Evolutionary conservation across 1,284 basidiomycete species (phyloP), one percentile per base, ranked within the genome.

Genomic region (Cutaneotrichosporon daszewskae): DNA sequence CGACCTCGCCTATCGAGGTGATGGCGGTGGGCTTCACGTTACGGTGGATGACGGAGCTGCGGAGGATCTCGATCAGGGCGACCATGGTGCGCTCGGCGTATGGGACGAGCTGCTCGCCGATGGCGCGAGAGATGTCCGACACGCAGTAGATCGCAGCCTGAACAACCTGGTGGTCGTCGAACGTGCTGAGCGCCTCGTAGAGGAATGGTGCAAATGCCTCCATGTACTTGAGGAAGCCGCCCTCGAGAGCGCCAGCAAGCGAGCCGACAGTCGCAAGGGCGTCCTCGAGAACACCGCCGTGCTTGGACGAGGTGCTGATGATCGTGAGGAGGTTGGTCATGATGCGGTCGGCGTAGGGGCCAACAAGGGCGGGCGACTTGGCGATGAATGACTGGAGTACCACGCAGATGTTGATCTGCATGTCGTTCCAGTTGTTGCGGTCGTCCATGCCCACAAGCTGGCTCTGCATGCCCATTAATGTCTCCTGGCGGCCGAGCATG

Each of bases 401-500:
- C 50, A 85, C 84, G 72, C 91, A 96, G 61, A 97, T 80, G 72
- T 94, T 95, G 72, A 88, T 86, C 71, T 97, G 92, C 32, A 99
- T 77, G 69, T 99, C 94, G 65, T 92, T 94, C 90, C 94, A 97
- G 76, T 97, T 98, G 73, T 94, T 94, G 55, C 89, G 82, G 68
- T 99, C 94, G 71, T 99, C 94, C 32, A 85, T 78, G 40, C 94
- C 95, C 34, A 99, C 76, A 40, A 98, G 85, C 74, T 98, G 94
- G 69, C 86, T 87, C 80, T 92, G 68, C 73, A 97, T 81, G 41
- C 72, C 74, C 35, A 97, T 73, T 19, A 98, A 76, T 40, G 85
- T 83, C 64, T 97, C 91, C 80, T 95, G 94, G 32, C 94, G 81
- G 37, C 81, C 76, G 22, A 98, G 76, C 49, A 95, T 82, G 28